A percentile compares a stretch with the other conserved stretches of the same genome.
phyloP scores from a whole-genome alignment of 805 yeast genomes.

The Pichia heedii region DNA sequence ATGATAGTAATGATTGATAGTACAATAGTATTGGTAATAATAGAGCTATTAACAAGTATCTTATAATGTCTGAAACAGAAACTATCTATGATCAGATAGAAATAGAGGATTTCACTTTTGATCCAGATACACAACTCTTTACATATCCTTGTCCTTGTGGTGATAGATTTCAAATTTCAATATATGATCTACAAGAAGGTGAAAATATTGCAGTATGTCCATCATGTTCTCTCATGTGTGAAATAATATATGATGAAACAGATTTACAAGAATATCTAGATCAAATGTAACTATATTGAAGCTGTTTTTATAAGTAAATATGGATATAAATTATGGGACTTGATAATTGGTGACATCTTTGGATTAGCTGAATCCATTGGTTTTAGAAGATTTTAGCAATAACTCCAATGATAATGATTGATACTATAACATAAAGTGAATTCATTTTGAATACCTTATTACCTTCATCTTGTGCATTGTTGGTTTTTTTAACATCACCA shows the following conservation, averaged over 20 bases:
- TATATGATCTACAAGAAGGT: conserved; percentile 84
- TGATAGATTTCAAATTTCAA: conserved; percentile 77
- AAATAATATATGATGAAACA: conserved; percentile 74
- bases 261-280: conserved; percentile 41
- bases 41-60: background rate
- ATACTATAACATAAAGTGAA: background rate
- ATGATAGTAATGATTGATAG: too few relatives aligned
- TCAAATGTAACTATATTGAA: conserved; percentile 10
- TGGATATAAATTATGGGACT: conserved; percentile 1
- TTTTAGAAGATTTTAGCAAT: too few relatives aligned
- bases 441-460: background rate
- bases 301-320: too few relatives aligned
- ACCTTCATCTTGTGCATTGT: background rate
- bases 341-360: too few relatives aligned
- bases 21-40: too few relatives aligned
- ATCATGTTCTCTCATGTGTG: conserved; percentile 87
- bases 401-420: background rate
- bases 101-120: conserved; percentile 93
- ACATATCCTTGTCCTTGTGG: conserved; percentile 99
- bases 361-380: too few relatives aligned
- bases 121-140: conserved; percentile 70
- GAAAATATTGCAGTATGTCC: conserved; percentile 96
- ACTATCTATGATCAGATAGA: conserved; percentile 87
- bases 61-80: conserved; percentile 32
- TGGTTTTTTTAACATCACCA: background rate